Conservation (phyloP, 352 stramenopile genomes). For the Globisporangium solare region DNA sequence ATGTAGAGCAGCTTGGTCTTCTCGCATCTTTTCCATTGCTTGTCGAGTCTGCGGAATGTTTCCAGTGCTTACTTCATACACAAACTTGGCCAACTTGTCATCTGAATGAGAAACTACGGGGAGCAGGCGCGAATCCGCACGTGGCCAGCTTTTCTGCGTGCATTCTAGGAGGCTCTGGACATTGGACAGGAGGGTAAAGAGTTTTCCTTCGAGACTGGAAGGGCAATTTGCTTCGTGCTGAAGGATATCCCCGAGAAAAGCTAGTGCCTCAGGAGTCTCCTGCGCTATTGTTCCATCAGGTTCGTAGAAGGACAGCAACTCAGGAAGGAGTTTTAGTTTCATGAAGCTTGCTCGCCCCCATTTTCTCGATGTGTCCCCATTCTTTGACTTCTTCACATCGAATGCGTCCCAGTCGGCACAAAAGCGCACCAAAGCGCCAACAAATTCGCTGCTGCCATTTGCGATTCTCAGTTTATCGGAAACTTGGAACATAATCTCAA, state of each 20-base stretch:
- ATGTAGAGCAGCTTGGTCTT: conserved; percentile 5
- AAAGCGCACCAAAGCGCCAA: conserved; percentile 3
- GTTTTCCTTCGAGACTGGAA: conserved; percentile 18
- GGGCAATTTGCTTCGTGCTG: conserved; percentile 32
- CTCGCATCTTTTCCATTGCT: conserved; percentile 23
- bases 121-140: neutral
- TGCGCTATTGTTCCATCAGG: conserved; percentile 14
- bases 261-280: conserved; percentile 22
- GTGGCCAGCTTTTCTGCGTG: neutral
- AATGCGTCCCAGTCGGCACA: conserved; percentile 17
- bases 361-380: conserved; percentile 2
- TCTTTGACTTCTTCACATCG: conserved; percentile 16
- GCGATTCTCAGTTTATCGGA: neutral
- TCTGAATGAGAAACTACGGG: conserved; percentile 27
- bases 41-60: conserved; percentile 19
- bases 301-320: conserved; percentile 33
- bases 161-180: conserved; percentile 19
- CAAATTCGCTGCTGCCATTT: neutral
- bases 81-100: conserved; percentile 21
- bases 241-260: conserved; percentile 28
- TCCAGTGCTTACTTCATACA: conserved; percentile 25
- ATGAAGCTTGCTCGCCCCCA: conserved; percentile 23
- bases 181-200: conserved; percentile 28
- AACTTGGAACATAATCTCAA: neutral
- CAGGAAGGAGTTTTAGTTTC: conserved; percentile 22